Percentiles rank a stretch among this genome's conserved stretches.
These are phyloP conservation scores for Ophiostoma pallidulum DNA, from an alignment of 2,329 filamentous ascomycete species.

Conservation along the genomic window DNA sequence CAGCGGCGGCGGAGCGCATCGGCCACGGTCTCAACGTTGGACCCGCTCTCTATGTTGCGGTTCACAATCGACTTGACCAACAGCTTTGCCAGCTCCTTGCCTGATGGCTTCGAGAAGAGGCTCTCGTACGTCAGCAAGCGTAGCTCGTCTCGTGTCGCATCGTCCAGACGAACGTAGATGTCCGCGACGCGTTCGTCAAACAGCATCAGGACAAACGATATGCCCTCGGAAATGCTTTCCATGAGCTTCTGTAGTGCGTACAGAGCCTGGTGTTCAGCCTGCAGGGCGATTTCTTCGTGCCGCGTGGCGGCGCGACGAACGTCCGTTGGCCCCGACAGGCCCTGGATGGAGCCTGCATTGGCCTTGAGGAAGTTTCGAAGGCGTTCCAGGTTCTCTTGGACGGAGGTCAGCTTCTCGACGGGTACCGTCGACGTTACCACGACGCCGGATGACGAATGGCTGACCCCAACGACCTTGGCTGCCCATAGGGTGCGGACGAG, in stretches of 20 bases:
- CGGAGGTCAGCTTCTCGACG: slow-evolving; percentile 57
- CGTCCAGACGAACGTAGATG: slow-evolving; percentile 69
- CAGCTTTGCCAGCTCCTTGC: slow-evolving; percentile 84
- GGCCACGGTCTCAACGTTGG: slow-evolving; percentile 94
- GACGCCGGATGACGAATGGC: slow-evolving; percentile 56
- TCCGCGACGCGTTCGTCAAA: slow-evolving; percentile 91
- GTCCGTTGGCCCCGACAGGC: slow-evolving; percentile 81
- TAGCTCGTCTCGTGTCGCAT: slow-evolving; percentile 58
- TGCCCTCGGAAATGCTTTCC: slow-evolving; percentile 86
- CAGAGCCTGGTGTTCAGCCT: slow-evolving; percentile 88
- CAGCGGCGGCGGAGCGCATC: slow-evolving; percentile 88
- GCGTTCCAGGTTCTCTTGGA: slow-evolving; percentile 73
- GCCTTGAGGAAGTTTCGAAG: slow-evolving; percentile 72
- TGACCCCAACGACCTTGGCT: slow-evolving; percentile 62
- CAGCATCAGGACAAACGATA: slow-evolving; percentile 88
- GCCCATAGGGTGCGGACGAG: slow-evolving; percentile 88
- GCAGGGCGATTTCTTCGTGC: slow-evolving; percentile 83
- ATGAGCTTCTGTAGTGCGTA: slow-evolving; percentile 79
- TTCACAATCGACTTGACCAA: slow-evolving; percentile 97
- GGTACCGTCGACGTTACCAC: slow-evolving; percentile 58
- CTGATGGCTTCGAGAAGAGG: slow-evolving; percentile 69
- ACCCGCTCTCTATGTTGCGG: slow-evolving; percentile 90
- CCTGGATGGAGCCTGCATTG: slow-evolving; percentile 90
- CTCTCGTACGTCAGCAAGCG: slow-evolving; percentile 75
- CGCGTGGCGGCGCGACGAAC: slow-evolving; percentile 68